A percentile compares a stretch with the other conserved stretches of the same genome.
phyloP scores from a whole-genome alignment of 306 rosid species.

The Styphnolobium japonicum region DNA sequence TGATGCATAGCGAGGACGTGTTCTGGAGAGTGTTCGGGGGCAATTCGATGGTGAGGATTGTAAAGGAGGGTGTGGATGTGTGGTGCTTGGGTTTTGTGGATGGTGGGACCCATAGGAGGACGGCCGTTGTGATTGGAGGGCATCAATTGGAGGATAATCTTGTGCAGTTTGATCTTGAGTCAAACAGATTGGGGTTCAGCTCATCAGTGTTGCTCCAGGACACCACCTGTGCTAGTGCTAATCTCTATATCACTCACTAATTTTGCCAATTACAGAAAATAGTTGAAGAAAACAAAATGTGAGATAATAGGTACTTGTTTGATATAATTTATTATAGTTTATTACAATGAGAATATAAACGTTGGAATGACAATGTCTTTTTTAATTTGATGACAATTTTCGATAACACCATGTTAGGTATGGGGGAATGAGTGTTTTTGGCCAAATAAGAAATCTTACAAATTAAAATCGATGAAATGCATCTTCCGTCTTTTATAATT shows the following conservation, averaged over 20 bases:
- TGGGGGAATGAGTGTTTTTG: too few species aligned
- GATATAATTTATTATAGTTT: too few species aligned
- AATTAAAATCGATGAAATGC: too few species aligned
- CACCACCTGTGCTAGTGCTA: slow-evolving; percentile 25
- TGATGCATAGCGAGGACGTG: slow-evolving; percentile 45
- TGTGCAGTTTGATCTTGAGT: slow-evolving; percentile 57
- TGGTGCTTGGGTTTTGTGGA: slow-evolving; percentile 63
- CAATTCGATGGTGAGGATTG: slow-evolving; percentile 63
- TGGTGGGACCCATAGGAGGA: slow-evolving; percentile 44
- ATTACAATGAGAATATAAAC: too few species aligned
- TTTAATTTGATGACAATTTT: too few species aligned
- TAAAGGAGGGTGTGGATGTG: slow-evolving; percentile 23
- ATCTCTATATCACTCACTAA: slow-evolving; percentile 5
- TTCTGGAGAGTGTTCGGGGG: slow-evolving; percentile 54
- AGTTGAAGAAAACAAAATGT: not conserved
- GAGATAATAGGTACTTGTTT: too few species aligned
- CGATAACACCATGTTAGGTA: too few species aligned
- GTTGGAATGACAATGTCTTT: too few species aligned
- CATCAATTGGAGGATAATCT: slow-evolving; percentile 62
- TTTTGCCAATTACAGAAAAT: not conserved
- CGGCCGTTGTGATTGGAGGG: slow-evolving; percentile 63
- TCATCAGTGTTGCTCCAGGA: slow-evolving; percentile 33
- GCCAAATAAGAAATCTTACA: too few species aligned
- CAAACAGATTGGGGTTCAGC: slow-evolving; percentile 48
- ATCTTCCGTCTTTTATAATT: too few species aligned